Evolutionary conservation across 108 stramenopile genomes (phyloP).

Genomic region (Stephanodiscus triporus): DNA sequence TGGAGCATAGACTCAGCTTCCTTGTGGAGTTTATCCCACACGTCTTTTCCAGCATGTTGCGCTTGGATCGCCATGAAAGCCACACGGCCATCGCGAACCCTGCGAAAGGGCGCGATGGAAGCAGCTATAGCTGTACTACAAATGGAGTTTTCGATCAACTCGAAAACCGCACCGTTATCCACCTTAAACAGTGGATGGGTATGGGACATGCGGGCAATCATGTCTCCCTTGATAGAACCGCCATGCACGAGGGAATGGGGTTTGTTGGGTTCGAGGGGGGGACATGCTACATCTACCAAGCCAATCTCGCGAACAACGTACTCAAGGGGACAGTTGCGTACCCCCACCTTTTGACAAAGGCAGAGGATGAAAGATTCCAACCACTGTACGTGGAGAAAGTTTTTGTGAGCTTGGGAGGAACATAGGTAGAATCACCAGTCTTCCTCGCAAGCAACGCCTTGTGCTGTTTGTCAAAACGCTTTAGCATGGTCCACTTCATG

Average conservation of each 20-base stretch:
- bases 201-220: constrained; percentile 29
- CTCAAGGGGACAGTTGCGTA: neutral
- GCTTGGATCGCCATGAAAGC: constrained; percentile 34
- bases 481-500: neutral
- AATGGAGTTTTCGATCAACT: constrained; percentile 26
- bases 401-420: too few relatives aligned
- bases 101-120: constrained; percentile 9
- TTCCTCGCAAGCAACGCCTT: constrained; percentile 2
- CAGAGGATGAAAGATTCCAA: too few relatives aligned
- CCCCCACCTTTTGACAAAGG: neutral
- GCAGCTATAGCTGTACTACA: constrained; percentile 1
- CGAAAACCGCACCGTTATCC: constrained; percentile 28
- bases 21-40: constrained; percentile 25
- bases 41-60: constrained; percentile 34
- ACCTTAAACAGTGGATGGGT: constrained; percentile 4
- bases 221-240: constrained; percentile 21
- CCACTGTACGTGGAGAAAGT: too few relatives aligned
- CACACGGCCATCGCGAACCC: constrained; percentile 25
- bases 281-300: too few relatives aligned
- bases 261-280: too few relatives aligned
- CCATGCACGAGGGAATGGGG: too few relatives aligned
- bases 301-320: too few relatives aligned
- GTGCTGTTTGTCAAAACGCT: neutral
- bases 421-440: neutral
- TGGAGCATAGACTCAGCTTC: constrained; percentile 5